Percentiles rank a stretch among this genome's conserved stretches.
Evolutionary conservation across 192 early-diverging fungal species (phyloP).

Genomic region (Gaertneriomyces sp.): DNA sequence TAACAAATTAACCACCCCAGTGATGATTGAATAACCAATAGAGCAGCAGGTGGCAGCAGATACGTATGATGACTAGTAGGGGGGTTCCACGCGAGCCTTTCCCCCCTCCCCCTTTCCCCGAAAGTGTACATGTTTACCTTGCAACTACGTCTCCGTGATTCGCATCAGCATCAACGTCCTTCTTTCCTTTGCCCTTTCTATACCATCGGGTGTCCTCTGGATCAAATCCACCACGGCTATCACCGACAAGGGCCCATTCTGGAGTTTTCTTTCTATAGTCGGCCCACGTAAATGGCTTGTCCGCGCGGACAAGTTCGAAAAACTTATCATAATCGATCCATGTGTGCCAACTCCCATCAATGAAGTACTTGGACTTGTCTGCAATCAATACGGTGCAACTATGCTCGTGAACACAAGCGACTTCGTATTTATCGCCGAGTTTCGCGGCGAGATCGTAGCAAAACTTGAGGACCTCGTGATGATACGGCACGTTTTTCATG

Average conservation of each 20-base stretch:
- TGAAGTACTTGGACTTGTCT: constrained; percentile 59
- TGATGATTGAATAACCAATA: no score
- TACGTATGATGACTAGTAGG: no score
- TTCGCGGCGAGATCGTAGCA: constrained; percentile 50
- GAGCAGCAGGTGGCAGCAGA: no score
- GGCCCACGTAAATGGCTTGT: constrained; percentile 47
- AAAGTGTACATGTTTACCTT: no score
- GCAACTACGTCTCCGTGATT: background rate
- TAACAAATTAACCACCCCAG: no score
- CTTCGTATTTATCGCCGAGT: constrained; percentile 61
- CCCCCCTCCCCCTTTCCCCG: no score
- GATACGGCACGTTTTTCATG: constrained; percentile 71
- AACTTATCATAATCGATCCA: constrained; percentile 73
- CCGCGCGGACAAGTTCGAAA: constrained; percentile 48
- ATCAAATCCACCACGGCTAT: constrained; percentile 64
- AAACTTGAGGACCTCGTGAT: constrained; percentile 67
- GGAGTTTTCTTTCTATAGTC: constrained; percentile 71
- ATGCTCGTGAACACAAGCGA: constrained; percentile 68
- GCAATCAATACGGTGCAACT: constrained; percentile 67
- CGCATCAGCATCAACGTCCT: background rate
- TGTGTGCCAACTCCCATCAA: constrained; percentile 64
- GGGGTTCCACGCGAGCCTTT: no score
- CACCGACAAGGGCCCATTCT: constrained; percentile 66
- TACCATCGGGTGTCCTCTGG: constrained; percentile 65
- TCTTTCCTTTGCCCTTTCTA: constrained; percentile 41